phyloP scores from a whole-genome alignment of 768 basidiomycete species.

The Lactifluus pinguis region DNA sequence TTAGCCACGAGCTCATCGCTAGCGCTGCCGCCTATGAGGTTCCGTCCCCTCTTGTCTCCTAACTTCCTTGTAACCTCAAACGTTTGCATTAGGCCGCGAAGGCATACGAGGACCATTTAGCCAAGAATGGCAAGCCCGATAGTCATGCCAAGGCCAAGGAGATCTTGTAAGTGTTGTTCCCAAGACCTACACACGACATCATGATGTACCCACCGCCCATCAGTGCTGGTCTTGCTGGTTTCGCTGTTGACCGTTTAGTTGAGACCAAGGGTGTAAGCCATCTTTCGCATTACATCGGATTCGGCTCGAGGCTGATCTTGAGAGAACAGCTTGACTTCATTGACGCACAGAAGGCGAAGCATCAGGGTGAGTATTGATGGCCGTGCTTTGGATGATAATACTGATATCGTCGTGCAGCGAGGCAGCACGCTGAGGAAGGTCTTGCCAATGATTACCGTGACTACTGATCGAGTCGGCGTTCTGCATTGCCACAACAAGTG shows the following conservation, averaged over 20 bases:
- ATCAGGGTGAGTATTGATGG: slow-evolving; percentile 23
- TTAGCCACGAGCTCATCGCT: slow-evolving; percentile 61
- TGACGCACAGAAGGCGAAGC: slow-evolving; percentile 37
- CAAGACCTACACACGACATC: not conserved
- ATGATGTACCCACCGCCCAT: not conserved
- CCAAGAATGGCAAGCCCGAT: slow-evolving; percentile 38
- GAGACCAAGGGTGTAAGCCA: slow-evolving; percentile 50
- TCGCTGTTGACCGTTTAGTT: slow-evolving; percentile 41
- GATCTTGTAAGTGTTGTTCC: slow-evolving; percentile 30
- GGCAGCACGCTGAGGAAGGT: not conserved
- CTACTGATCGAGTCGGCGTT: not conserved
- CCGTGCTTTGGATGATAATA: not conserved
- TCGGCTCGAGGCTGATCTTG: not conserved
- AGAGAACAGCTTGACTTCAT: slow-evolving; percentile 34
- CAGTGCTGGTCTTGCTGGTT: slow-evolving; percentile 49
- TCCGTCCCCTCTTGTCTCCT: not conserved
- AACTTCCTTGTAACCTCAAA: not conserved
- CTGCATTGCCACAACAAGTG: not conserved
- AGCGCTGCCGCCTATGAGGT: slow-evolving; percentile 61
- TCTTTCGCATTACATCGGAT: not conserved
- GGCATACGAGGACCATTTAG: slow-evolving; percentile 48
- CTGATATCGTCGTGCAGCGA: not conserved
- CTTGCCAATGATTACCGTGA: not conserved
- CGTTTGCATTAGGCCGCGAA: slow-evolving; percentile 44
- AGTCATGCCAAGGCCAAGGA: slow-evolving; percentile 51